Evolutionary conservation across 495 filamentous ascomycete species (phyloP).

Genomic region (Aspergillus egyptiacus): DNA sequence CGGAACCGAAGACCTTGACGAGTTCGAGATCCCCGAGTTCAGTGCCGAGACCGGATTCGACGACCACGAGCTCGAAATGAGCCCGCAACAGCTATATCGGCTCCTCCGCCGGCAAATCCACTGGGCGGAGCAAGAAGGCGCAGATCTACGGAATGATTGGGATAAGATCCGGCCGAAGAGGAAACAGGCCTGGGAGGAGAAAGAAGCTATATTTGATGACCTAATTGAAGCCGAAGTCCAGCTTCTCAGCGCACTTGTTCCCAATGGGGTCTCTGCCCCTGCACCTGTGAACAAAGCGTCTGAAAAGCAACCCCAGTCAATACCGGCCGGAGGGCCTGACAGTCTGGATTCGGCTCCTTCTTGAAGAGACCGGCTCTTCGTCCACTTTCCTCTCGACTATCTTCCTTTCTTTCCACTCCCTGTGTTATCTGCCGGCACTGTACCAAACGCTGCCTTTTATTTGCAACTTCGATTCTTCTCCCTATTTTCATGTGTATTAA

Average conservation of each 20-base stretch:
- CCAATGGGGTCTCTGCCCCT: slow-evolving; percentile 16
- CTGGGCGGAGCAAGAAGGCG: slow-evolving; percentile 71
- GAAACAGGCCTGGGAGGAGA: slow-evolving; percentile 76
- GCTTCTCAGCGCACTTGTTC: slow-evolving; percentile 35
- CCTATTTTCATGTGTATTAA: not conserved
- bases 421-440: not conserved
- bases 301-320: slow-evolving; percentile 8
- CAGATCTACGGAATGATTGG: slow-evolving; percentile 56
- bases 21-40: slow-evolving; percentile 39
- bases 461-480: not conserved
- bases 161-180: slow-evolving; percentile 59
- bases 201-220: slow-evolving; percentile 63
- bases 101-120: slow-evolving; percentile 71
- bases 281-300: slow-evolving; percentile 4
- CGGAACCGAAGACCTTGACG: slow-evolving; percentile 44
- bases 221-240: slow-evolving; percentile 52
- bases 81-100: slow-evolving; percentile 61
- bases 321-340: not conserved
- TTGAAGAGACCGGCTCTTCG: no score
- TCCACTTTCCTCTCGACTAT: not conserved
- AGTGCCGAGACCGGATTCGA: slow-evolving; percentile 52
- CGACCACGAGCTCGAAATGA: slow-evolving; percentile 61
- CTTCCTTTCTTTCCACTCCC: not conserved
- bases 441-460: not conserved
- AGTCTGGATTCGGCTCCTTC: not conserved